Evolutionary conservation across 495 filamentous ascomycete species (phyloP).

Genomic region (Saxispiralis lemnorum): DNA sequence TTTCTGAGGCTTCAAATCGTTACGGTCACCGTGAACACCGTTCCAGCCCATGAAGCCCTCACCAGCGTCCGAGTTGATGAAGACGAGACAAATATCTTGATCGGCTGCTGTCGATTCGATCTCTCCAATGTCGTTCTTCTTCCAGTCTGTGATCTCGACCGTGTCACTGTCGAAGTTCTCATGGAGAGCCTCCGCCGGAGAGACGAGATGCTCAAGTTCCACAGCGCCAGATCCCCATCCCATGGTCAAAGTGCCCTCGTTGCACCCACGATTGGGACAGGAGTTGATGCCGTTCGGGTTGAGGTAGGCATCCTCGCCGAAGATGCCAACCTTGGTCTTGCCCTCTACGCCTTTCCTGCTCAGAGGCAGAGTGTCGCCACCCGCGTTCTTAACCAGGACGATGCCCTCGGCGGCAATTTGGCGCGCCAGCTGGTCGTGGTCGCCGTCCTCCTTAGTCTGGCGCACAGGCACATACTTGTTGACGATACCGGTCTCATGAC

Average conservation of each 20-base stretch:
- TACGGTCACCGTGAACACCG: slow-evolving; percentile 63
- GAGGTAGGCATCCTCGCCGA: slow-evolving; percentile 65
- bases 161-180: slow-evolving; percentile 39
- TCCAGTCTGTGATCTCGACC: slow-evolving; percentile 41
- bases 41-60: slow-evolving; percentile 47
- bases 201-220: slow-evolving; percentile 66
- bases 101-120: slow-evolving; percentile 25
- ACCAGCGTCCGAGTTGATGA: slow-evolving; percentile 43
- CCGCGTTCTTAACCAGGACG: slow-evolving; percentile 65
- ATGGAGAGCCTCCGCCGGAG: slow-evolving; percentile 49
- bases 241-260: slow-evolving; percentile 63
- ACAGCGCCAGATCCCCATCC: slow-evolving; percentile 88
- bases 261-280: slow-evolving; percentile 62
- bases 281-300: slow-evolving; percentile 51
- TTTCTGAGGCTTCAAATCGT: slow-evolving; percentile 60
- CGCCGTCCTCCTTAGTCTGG: slow-evolving; percentile 19
- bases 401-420: slow-evolving; percentile 69
- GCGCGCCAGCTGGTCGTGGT: slow-evolving; percentile 50
- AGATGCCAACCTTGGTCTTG: slow-evolving; percentile 51
- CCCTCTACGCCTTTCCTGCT: slow-evolving; percentile 20
- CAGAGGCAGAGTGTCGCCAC: slow-evolving; percentile 41
- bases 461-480: slow-evolving; percentile 65
- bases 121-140: slow-evolving; percentile 38
- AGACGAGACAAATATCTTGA: slow-evolving; percentile 51
- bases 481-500: slow-evolving; percentile 41